These are phyloP conservation scores for Hypomyces rosellus DNA, from an alignment of 2,329 filamentous ascomycete species.

Conservation along the genomic window DNA sequence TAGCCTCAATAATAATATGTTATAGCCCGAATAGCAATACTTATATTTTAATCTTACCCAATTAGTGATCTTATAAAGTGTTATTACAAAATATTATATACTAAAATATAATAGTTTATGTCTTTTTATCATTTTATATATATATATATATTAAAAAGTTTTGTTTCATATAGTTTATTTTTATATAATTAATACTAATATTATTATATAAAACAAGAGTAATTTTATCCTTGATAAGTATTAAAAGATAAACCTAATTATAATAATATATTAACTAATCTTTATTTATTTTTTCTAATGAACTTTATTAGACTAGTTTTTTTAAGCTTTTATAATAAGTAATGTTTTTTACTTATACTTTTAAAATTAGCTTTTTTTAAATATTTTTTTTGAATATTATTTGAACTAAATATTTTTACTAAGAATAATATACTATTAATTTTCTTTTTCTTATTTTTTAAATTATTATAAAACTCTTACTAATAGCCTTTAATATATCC, in stretches of 20 bases:
- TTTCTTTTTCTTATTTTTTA: neutral
- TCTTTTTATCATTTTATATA: no score
- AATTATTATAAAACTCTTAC: neutral
- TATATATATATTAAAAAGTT: neutral
- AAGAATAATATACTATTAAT: neutral
- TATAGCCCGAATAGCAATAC: no score
- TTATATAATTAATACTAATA: neutral
- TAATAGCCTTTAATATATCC: neutral
- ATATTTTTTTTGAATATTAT: neutral
- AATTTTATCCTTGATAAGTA: neutral
- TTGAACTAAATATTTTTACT: neutral
- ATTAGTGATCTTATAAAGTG: no score
- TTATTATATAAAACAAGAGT: neutral
- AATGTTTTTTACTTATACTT: neutral
- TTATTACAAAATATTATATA: no score
- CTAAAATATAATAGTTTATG: no score
- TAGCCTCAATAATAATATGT: no score
- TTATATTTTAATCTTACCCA: no score
- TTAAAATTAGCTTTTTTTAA: neutral
- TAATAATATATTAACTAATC: neutral
- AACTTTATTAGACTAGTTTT: neutral
- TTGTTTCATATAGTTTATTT: neutral
- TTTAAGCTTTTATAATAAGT: neutral
- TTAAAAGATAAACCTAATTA: neutral
- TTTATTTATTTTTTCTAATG: neutral